These are phyloP conservation scores for Colletotrichum eleusines DNA, from an alignment of 2,329 filamentous ascomycete genomes.

Conservation along the genomic window DNA sequence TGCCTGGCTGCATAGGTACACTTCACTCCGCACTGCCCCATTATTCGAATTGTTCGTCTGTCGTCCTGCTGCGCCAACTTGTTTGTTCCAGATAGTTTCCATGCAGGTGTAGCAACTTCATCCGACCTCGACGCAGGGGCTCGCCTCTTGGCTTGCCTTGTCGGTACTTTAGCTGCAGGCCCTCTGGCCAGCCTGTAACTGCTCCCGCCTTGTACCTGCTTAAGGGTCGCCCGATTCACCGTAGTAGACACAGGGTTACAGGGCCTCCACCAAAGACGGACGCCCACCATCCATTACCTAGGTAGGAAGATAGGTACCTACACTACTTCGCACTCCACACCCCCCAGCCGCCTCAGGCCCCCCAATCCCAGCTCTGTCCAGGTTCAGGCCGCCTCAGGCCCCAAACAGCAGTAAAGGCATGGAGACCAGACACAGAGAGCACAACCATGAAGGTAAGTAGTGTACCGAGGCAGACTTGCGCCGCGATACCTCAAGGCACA, in stretches of 20 bases:
- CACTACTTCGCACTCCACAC: neutral
- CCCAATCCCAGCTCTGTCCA: slow-evolving; percentile 25
- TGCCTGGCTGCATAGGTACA: neutral
- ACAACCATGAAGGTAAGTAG: no score
- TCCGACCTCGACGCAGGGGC: slow-evolving; percentile 37
- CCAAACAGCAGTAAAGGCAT: neutral
- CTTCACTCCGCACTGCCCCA: neutral
- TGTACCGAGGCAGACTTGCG: neutral
- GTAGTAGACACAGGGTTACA: neutral
- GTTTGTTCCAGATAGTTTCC: slow-evolving; percentile 28
- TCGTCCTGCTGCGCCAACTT: slow-evolving; percentile 15
- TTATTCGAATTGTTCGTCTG: slow-evolving; percentile 1
- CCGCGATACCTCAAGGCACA: neutral
- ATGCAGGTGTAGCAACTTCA: slow-evolving; percentile 33
- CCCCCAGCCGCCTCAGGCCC: slow-evolving; percentile 19
- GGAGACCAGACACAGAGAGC: neutral
- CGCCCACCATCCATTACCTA: neutral
- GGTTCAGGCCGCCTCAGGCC: slow-evolving; percentile 18
- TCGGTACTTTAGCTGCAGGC: slow-evolving; percentile 18
- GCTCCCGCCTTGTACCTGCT: slow-evolving; percentile 19
- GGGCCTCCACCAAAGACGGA: slow-evolving; percentile 12
- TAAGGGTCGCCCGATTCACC: slow-evolving; percentile 13
- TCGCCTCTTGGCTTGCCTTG: slow-evolving; percentile 20
- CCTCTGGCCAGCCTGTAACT: slow-evolving; percentile 1
- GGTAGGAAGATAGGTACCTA: neutral